These are phyloP conservation scores for Symbiodinium pilosum DNA, from an alignment of 73 alveolate species.

Conservation along the genomic window DNA sequence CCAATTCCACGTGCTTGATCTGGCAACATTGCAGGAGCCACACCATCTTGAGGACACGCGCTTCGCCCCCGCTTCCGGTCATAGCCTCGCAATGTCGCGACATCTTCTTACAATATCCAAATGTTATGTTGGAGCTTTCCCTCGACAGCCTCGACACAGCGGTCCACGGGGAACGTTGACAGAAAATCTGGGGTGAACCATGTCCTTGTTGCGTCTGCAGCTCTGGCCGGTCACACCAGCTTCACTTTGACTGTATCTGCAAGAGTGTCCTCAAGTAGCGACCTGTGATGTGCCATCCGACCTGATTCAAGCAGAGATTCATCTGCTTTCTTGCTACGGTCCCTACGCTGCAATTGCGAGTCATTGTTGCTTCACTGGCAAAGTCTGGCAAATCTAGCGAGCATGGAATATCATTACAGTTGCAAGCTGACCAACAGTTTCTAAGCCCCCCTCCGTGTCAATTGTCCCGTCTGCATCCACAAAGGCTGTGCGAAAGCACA, in stretches of 20 bases:
- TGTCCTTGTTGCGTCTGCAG: constrained; percentile 14
- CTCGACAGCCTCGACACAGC: constrained; percentile 58
- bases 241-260: not conserved
- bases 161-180: constrained; percentile 71
- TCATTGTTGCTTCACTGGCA: too few species aligned
- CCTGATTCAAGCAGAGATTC: constrained; percentile 14
- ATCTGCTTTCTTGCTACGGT: too few species aligned
- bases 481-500: constrained; percentile 64
- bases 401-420: too few species aligned
- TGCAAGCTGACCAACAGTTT: too few species aligned
- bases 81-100: constrained; percentile 28
- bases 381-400: too few species aligned
- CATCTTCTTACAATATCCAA: not conserved
- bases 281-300: constrained; percentile 60
- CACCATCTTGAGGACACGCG: constrained; percentile 67
- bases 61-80: constrained; percentile 43
- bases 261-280: constrained; percentile 47
- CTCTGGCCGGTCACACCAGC: too few species aligned
- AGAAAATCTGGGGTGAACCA: constrained; percentile 83
- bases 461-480: constrained; percentile 71
- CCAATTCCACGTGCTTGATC: not conserved
- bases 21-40: not conserved
- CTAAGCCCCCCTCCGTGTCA: constrained; percentile 32
- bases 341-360: too few species aligned
- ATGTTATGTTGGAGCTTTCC: too few species aligned